Conservation (phyloP, 352 stramenopile species). For the Globisporangium echinulatum region DNA sequence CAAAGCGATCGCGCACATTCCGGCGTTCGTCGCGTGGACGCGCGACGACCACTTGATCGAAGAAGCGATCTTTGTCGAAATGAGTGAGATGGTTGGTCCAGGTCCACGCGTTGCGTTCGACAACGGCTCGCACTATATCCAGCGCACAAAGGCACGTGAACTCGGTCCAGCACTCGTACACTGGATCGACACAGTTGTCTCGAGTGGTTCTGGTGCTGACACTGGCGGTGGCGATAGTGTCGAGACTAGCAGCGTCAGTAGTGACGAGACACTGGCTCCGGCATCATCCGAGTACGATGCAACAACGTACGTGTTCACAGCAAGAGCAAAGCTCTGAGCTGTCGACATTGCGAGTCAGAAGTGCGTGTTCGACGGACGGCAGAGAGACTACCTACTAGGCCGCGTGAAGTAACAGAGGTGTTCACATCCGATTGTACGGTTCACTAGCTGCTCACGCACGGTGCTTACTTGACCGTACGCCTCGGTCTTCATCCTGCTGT, state of each 20-base stretch:
- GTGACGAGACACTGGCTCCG: not conserved
- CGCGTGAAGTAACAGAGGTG: no score
- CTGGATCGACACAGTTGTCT: slow-evolving; percentile 23
- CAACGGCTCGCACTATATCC: slow-evolving; percentile 41
- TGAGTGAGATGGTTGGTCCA: slow-evolving; percentile 24
- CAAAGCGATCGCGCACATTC: slow-evolving; percentile 16
- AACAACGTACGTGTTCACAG: not conserved
- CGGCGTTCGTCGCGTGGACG: slow-evolving; percentile 34
- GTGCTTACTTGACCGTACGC: no score
- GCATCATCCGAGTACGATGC: not conserved
- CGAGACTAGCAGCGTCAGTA: no score
- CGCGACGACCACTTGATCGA: slow-evolving; percentile 60
- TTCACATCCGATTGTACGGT: no score
- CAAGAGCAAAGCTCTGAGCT: not conserved
- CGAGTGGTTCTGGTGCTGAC: not conserved
- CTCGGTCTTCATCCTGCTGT: no score
- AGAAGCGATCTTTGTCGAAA: slow-evolving; percentile 34
- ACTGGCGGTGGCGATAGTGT: not conserved
- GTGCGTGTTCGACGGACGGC: no score
- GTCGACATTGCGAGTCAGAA: not conserved
- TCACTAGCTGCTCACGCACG: no score
- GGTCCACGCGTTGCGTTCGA: slow-evolving; percentile 31
- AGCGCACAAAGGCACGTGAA: slow-evolving; percentile 36
- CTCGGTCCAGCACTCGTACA: slow-evolving; percentile 17
- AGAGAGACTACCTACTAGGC: no score